These are phyloP conservation scores for Penicillium bialowiezense DNA, from an alignment of 495 filamentous ascomycete genomes.

Conservation along the genomic window DNA sequence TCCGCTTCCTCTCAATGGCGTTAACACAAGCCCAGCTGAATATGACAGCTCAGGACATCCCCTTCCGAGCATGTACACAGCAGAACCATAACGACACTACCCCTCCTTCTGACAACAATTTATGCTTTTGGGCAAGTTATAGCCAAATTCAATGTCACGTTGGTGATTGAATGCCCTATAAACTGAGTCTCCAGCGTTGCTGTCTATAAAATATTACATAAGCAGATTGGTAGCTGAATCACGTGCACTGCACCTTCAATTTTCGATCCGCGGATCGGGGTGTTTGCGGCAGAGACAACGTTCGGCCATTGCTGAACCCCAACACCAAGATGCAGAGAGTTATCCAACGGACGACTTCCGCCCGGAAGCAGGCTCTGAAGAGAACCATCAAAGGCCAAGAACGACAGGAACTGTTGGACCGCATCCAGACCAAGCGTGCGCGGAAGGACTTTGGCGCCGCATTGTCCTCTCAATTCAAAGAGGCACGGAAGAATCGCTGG, in stretches of 20 bases:
- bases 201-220: too few species aligned
- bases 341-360: conserved; percentile 63
- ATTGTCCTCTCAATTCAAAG: conserved; percentile 28
- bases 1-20: too few species aligned
- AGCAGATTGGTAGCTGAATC: conserved; percentile 1
- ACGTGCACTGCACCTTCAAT: conserved; percentile 34
- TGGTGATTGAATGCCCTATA: too few species aligned
- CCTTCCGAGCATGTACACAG: too few species aligned
- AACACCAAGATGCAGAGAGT: conserved; percentile 67
- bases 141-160: too few species aligned
- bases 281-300: conserved; percentile 20
- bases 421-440: conserved; percentile 32
- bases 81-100: too few species aligned
- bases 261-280: conserved; percentile 28
- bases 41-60: too few species aligned
- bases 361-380: conserved; percentile 58
- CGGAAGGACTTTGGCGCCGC: conserved; percentile 32
- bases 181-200: too few species aligned
- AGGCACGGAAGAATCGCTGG: conserved; percentile 35
- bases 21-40: too few species aligned
- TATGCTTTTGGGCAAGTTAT: too few species aligned
- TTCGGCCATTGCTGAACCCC: conserved; percentile 33
- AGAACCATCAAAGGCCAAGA: conserved; percentile 44
- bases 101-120: too few species aligned
- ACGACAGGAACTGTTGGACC: conserved; percentile 30